Evolutionary conservation across 768 basidiomycete genomes (phyloP), one percentile per base, ranked within the genome.

Genomic region (Macrolepiota fuliginosa): DNA sequence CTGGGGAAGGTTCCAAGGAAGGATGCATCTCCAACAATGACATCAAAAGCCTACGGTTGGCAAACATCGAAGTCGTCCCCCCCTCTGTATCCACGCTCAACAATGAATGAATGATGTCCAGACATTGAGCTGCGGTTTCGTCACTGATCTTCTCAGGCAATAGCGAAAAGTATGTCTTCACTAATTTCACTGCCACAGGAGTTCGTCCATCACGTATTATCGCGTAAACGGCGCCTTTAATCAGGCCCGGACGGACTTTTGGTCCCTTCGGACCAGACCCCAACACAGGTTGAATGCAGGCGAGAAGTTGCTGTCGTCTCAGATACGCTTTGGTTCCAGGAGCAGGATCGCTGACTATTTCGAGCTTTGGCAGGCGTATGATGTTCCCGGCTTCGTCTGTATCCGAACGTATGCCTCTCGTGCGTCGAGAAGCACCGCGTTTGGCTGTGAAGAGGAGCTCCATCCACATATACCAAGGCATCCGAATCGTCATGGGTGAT

Each of bases 91-190:
- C 46, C 62, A 70, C 72, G 64, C 68, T 68, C 57, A 71, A 72
- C 61, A 70, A 70, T 56, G 85, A 72, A 66, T 89, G 81, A 56
- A 91, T 76, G 57, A 91, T 81, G 55, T 80, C 74, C 51, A 87
- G 72, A 63, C 82, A 81, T 36, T 67, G 62, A 37, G 68, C 67
- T 17, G 71, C 71, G 68, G 72, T 71, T 53, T 69, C 70, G 22
- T 66, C 64, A 68, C 71, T 70, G 45, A 88, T 67, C 36, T 65
- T 63, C 11, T 65, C 69, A 50, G 88, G 84, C 50, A 90, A 75
- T 27, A 74, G 67, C 56, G 72, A 68, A 57, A 90, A 72, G 70
- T 85, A 90, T 1, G 74, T 68, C 53, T 74, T 70, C 17, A 83
- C 81, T 36, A 86, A 72, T 19, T 74, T 69, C 45, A 77, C 61